phyloP scores from a whole-genome alignment of 208 protist genomes.

The Wallacemonas sp. region DNA sequence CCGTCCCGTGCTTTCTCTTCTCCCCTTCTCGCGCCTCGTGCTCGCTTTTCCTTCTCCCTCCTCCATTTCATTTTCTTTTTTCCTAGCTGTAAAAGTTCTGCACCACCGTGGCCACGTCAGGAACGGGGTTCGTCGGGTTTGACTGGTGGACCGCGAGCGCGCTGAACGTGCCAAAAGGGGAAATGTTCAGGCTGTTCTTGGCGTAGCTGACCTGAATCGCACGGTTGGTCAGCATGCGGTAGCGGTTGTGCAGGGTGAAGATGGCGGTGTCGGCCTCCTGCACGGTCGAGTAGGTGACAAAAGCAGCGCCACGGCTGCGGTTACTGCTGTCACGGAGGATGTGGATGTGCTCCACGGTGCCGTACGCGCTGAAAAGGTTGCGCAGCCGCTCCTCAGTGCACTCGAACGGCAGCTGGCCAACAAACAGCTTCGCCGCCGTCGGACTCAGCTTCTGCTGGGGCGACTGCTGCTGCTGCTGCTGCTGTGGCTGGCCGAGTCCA shows the following conservation, averaged over 20 bases:
- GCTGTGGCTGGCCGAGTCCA: background rate
- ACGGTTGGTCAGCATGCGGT: constrained; percentile 87
- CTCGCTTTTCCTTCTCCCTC: background rate
- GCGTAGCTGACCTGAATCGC: constrained; percentile 91
- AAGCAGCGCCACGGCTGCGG: constrained; percentile 81
- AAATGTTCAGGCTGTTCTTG: constrained; percentile 88
- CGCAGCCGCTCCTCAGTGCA: constrained; percentile 81
- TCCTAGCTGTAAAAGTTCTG: constrained; percentile 34
- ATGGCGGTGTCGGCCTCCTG: constrained; percentile 88
- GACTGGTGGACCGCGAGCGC: constrained; percentile 82
- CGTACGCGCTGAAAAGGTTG: constrained; percentile 86
- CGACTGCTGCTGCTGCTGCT: constrained; percentile 25
- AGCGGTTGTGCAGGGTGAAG: constrained; percentile 87
- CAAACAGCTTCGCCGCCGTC: constrained; percentile 80
- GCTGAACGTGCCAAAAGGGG: constrained; percentile 74
- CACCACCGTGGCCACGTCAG: constrained; percentile 57
- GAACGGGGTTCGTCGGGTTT: constrained; percentile 85
- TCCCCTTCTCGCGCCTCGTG: no score
- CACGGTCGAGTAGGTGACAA: constrained; percentile 80
- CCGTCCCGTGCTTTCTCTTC: no score
- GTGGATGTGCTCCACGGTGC: constrained; percentile 85
- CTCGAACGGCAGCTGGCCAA: constrained; percentile 87
- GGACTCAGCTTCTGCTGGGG: constrained; percentile 47
- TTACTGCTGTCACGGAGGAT: constrained; percentile 77
- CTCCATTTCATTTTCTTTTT: background rate